Percentiles rank a stretch among this genome's conserved stretches.
Conservation (phyloP, 805 yeast genomes). For the Saccharomyces cerevisiae region DNA sequence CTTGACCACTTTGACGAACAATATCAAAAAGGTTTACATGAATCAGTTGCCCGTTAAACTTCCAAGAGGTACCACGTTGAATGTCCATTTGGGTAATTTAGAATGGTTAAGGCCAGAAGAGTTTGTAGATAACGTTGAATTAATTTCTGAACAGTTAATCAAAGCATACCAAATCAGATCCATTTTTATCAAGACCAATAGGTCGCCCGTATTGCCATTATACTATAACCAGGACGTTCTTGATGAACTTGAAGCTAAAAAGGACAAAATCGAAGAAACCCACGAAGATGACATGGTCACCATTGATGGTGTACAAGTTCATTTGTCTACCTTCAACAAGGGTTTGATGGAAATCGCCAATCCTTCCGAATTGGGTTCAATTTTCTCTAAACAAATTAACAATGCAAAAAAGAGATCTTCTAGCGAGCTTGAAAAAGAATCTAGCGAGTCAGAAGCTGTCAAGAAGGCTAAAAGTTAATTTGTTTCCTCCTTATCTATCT, state of each 20-base stretch:
- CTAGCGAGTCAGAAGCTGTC: conserved; percentile 5
- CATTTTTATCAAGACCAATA: conserved; percentile 54
- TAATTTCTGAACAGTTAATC: conserved; percentile 43
- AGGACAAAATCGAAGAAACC: conserved; percentile 17
- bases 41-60: conserved; percentile 52
- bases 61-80: conserved; percentile 65
- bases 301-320: conserved; percentile 35
- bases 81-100: conserved; percentile 57
- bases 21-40: conserved; percentile 47
- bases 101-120: conserved; percentile 38
- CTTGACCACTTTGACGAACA: conserved; percentile 46
- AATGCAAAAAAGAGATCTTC: conserved; percentile 31
- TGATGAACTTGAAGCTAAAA: conserved; percentile 31
- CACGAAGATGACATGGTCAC: conserved; percentile 22
- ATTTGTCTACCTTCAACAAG: conserved; percentile 56
- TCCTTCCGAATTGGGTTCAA: conserved; percentile 55
- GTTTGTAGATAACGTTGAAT: conserved; percentile 51
- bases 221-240: conserved; percentile 51
- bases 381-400: conserved; percentile 51
- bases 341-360: conserved; percentile 79
- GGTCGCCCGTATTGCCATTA: conserved; percentile 80
- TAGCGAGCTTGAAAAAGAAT: conserved; percentile 2
- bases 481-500: not conserved
- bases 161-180: conserved; percentile 41
- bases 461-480: conserved; percentile 20